A percentile compares a stretch with the other conserved stretches of the same genome.
Evolutionary conservation across 1,284 basidiomycete species (phyloP).

Genomic region (Mycosarcoma mackinlayi): DNA sequence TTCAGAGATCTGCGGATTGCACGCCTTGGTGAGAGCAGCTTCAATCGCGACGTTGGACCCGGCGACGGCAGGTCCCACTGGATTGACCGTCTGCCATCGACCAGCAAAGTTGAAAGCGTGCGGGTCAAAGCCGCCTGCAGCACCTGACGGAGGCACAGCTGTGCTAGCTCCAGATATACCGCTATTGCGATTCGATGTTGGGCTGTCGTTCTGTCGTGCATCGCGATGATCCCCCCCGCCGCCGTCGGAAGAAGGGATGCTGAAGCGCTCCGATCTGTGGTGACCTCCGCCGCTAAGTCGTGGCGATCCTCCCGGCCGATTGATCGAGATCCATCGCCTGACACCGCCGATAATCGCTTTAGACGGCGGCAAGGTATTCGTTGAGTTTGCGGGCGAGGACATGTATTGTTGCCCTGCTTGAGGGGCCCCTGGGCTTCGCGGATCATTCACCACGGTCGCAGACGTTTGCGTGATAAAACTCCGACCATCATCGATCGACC

Average conservation of each 20-base stretch:
- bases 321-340: constrained; percentile 58
- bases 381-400: constrained; percentile 11
- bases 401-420: constrained; percentile 8
- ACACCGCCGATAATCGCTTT: constrained; percentile 60
- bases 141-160: neutral
- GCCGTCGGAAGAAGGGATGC: constrained; percentile 30
- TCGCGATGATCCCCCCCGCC: constrained; percentile 18
- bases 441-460: constrained; percentile 22
- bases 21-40: constrained; percentile 34
- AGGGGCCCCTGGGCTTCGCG: constrained; percentile 27
- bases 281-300: constrained; percentile 8
- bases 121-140: constrained; percentile 33
- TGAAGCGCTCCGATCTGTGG: constrained; percentile 27
- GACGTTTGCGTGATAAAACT: constrained; percentile 25
- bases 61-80: constrained; percentile 21
- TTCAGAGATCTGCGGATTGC: constrained; percentile 42
- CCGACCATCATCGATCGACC: constrained; percentile 23
- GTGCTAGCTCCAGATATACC: neutral
- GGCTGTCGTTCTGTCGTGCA: constrained; percentile 2
- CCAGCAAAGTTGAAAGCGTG: constrained; percentile 50
- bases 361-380: constrained; percentile 24
- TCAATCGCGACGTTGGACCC: constrained; percentile 44
- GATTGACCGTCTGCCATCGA: constrained; percentile 40
- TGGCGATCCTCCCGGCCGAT: constrained; percentile 30
- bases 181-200: constrained; percentile 6